Evolutionary conservation across 2,329 filamentous ascomycete genomes (phyloP), one percentile per base, ranked within the genome.

Genomic region (Pyrenophora teres): DNA sequence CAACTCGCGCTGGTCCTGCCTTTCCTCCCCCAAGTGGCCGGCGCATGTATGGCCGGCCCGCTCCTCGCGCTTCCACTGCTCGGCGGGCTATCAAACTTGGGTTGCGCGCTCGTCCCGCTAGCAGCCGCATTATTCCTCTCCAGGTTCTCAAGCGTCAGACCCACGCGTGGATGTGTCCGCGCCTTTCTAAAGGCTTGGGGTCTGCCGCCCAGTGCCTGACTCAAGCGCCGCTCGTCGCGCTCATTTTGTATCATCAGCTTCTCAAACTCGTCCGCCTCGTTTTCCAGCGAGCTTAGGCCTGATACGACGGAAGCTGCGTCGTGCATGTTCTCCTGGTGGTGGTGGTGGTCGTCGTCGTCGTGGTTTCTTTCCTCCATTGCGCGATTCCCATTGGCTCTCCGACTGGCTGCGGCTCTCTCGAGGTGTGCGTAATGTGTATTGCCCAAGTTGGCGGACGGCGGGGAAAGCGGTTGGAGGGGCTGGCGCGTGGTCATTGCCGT

Each of bases 11-110:
- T 70, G 8, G 68, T 61, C 48, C 74, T 73, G 21, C 68, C 74
- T 62, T 77, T 79, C 47, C 76, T 65, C n/a, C 78, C 79, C 79
- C 79, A 81, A 56, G 74, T 67, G 35, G 71, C 63, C 32, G 79
- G 79, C 50, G 75, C 65, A 31, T 76, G 76, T 32, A 80, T 57
- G 3, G 77, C 74, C 19, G 77, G 77, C 48, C 78, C 76, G 23
- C 73, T 76, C 23, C 57, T 57, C 32, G 56, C 49, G 33, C 66
- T 69, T 25, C 67, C 74, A 42, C 62, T 72, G 60, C 72, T 73
- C 40, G 61, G 60, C 32, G 70, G 66, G 38, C 69, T 69, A 33
- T 63, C 44, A 13, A 64, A 49, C 25, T 59, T 54, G 39, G 56
- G 53, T 10, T 63, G 62, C 52, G 52, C 60, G 30, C 47, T 59